Base-by-base conservation (phyloP, 495 filamentous ascomycete genomes). In the Halenospora varia region DNA sequence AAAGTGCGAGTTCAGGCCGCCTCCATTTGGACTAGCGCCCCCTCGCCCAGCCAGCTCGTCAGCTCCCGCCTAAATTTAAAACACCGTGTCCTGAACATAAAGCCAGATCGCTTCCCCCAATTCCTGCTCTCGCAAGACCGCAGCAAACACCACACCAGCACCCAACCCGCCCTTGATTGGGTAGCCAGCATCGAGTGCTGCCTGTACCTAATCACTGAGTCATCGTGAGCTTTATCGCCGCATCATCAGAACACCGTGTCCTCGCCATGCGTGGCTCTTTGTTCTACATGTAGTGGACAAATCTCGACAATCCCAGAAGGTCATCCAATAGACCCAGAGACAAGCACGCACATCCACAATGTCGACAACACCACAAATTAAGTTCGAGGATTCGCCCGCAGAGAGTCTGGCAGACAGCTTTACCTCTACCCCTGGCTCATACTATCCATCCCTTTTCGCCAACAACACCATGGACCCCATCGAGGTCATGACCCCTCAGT, bases 381-480 rank as follows among this genome's bases (percentile, higher is more conserved):
- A 67, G 62, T 65, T 63, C 57, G 65, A 65, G 62, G 29, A 60
- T 22, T 64, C 61, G 46, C 65, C 65, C 1, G 51, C 45, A 1
- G 60, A 62, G 10, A 62, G 59, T 56, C 52, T 67, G 39, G 65
- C 76, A 61, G 79, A 82, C 64, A 80, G 76, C 44, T 70, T 81
- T 23, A 68, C 81, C 46, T 81, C 79, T 4, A 72, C 73, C 1
- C 78, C 79, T 6, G 75, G 74, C 61, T 75, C 80, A 49, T 66
- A 69, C 29, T 82, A 77, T 57, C 69, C 79, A 13, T 72, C 78
- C 19, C 73, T 82, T 46, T 82, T 82, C 65, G 63, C 64, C 46
- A 45, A 52, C 51, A 58, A 66, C 55, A 68, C 73, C 6, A 62
- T 75, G 61, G 67, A 74, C 56, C 68, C 71, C 2, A 26, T 70